A percentile compares a stretch with the other conserved stretches of the same genome.
phyloP scores from a whole-genome alignment of 148 eudicot genomes.

The Vaccinium vitisidaea region DNA sequence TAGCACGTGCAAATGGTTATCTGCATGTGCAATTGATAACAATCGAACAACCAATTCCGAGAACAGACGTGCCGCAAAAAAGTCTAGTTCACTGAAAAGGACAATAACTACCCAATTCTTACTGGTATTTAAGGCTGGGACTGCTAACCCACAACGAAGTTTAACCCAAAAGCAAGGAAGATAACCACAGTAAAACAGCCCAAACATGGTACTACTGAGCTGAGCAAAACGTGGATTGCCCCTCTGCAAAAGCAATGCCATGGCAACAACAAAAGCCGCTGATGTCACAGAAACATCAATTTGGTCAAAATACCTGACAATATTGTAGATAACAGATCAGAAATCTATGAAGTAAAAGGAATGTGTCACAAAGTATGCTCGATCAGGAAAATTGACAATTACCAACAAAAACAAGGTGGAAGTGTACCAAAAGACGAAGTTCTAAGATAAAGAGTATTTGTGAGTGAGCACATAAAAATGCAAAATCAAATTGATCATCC shows the following conservation, averaged over 20 bases:
- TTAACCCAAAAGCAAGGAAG: slow-evolving; percentile 96
- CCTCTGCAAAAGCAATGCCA: slow-evolving; percentile 82
- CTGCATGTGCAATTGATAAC: not conserved
- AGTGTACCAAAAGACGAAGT: not conserved
- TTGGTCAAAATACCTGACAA: slow-evolving; percentile 66
- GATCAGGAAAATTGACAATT: not conserved
- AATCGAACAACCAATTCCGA: not conserved
- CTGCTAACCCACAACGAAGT: slow-evolving; percentile 84
- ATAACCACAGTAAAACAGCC: slow-evolving; percentile 93
- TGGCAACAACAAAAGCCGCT: slow-evolving; percentile 83
- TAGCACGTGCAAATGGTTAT: not conserved
- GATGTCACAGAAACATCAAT: slow-evolving; percentile 92
- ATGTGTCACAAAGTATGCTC: not conserved
- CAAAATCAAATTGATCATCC: not conserved
- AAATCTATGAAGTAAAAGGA: not conserved
- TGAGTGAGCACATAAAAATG: not conserved
- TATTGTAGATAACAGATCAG: slow-evolving; percentile 12
- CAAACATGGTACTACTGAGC: slow-evolving; percentile 90
- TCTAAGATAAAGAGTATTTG: not conserved
- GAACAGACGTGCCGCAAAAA: not conserved
- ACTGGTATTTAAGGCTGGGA: slow-evolving; percentile 82
- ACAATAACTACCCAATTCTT: slow-evolving; percentile 21
- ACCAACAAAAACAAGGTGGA: not conserved
- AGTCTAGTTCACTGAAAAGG: not conserved
- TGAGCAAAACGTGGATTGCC: slow-evolving; percentile 95